Conservation (phyloP, 1,284 basidiomycete genomes). For the Fereydounia khargensis region DNA sequence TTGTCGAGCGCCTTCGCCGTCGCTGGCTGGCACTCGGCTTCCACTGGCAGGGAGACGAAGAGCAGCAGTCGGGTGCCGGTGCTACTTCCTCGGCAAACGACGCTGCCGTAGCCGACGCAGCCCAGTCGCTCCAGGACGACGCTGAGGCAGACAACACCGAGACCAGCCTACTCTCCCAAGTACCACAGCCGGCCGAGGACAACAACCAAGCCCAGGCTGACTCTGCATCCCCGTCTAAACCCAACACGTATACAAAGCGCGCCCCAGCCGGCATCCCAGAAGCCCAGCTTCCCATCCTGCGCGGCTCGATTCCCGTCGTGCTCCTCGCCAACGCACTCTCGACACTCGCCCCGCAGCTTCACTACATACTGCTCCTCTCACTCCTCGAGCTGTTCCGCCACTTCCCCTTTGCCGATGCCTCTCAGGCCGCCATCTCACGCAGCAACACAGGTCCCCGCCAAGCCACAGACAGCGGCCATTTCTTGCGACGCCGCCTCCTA, state of each 20-base stretch:
- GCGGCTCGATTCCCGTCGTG: slow-evolving; percentile 40
- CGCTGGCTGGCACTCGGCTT: slow-evolving; percentile 79
- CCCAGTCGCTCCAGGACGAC: slow-evolving; percentile 4
- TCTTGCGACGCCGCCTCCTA: slow-evolving; percentile 27
- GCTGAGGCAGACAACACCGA: slow-evolving; percentile 10
- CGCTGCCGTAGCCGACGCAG: slow-evolving; percentile 10
- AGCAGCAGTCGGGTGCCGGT: neutral
- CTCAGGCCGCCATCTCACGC: slow-evolving; percentile 2
- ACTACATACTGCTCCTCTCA: slow-evolving; percentile 32
- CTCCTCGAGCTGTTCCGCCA: slow-evolving; percentile 32
- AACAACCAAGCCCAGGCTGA: slow-evolving; percentile 4
- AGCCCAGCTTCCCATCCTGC: slow-evolving; percentile 38
- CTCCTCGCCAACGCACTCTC: slow-evolving; percentile 33
- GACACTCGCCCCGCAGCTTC: slow-evolving; percentile 30
- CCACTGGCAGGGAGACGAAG: slow-evolving; percentile 19
- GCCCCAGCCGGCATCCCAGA: slow-evolving; percentile 20
- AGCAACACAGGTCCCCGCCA: slow-evolving; percentile 7
- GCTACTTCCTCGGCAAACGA: slow-evolving; percentile 1
- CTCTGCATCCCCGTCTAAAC: slow-evolving; percentile 5
- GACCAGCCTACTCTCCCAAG: slow-evolving; percentile 21
- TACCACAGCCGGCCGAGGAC: slow-evolving; percentile 18
- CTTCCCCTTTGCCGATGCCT: slow-evolving; percentile 42
- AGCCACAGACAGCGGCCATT: slow-evolving; percentile 22
- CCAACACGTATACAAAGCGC: slow-evolving; percentile 14
- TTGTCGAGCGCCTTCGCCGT: slow-evolving; percentile 76